These are phyloP conservation scores for Trifolium fragiferum DNA, from an alignment of 306 rosid genomes.

Conservation along the genomic window DNA sequence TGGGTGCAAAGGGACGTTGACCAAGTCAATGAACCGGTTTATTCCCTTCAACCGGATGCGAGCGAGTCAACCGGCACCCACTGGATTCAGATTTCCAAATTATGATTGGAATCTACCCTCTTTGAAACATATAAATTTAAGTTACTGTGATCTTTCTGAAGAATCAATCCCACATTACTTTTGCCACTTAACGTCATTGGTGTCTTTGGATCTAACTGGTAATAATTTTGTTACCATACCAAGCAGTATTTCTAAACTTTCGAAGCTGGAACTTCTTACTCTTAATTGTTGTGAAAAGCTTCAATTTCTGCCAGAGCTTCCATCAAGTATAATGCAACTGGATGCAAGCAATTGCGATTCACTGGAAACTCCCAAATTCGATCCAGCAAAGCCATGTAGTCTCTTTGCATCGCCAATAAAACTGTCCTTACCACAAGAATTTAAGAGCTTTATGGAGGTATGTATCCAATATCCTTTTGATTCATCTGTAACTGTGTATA, in stretches of 20 bases:
- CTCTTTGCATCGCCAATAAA: slow-evolving; percentile 10
- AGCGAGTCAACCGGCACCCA: neutral
- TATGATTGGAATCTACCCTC: neutral
- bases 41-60: slow-evolving; percentile 20
- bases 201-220: neutral
- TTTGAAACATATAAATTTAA: neutral
- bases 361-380: slow-evolving; percentile 6
- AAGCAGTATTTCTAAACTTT: neutral
- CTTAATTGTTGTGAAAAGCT: neutral
- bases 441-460: neutral
- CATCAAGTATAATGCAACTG: slow-evolving; percentile 3
- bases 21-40: slow-evolving; percentile 23
- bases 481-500: neutral
- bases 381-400: slow-evolving; percentile 5
- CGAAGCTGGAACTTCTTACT: neutral
- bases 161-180: slow-evolving; percentile 30
- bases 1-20: slow-evolving; percentile 35
- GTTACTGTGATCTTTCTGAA: slow-evolving; percentile 14
- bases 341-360: slow-evolving; percentile 25
- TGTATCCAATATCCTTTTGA: neutral
- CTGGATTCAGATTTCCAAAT: slow-evolving; percentile 28
- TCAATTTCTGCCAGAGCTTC: slow-evolving; percentile 18
- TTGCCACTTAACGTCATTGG: neutral
- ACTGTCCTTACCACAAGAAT: neutral
- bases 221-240: slow-evolving; percentile 29